Conservation (phyloP, 2,329 filamentous ascomycete species). For the Fusarium haematococcum region DNA sequence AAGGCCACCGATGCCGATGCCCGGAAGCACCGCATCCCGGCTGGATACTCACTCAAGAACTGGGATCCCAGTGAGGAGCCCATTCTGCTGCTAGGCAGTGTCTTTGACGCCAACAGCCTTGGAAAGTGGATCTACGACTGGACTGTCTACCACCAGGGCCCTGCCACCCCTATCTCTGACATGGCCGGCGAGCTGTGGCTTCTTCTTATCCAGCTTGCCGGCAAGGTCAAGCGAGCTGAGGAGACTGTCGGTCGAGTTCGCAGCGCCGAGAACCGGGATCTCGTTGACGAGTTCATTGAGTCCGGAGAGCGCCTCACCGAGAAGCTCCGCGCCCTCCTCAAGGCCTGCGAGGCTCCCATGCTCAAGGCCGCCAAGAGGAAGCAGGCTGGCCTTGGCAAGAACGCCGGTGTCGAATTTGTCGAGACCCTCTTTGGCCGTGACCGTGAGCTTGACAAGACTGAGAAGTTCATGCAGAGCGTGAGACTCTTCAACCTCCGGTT, state of each 20-base stretch:
- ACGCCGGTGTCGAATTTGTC: constrained; percentile 94
- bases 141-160: constrained; percentile 91
- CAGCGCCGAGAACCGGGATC: constrained; percentile 77
- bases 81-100: constrained; percentile 92
- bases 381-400: constrained; percentile 80
- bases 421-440: constrained; percentile 95
- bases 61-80: constrained; percentile 96
- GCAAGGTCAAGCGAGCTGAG: constrained; percentile 92
- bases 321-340: constrained; percentile 87
- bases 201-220: constrained; percentile 90
- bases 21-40: constrained; percentile 78
- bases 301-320: constrained; percentile 88
- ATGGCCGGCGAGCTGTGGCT: constrained; percentile 97
- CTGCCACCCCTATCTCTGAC: constrained; percentile 85
- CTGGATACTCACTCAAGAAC: constrained; percentile 95
- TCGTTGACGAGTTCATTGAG: constrained; percentile 90
- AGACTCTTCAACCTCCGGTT: constrained; percentile 93
- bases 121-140: constrained; percentile 99
- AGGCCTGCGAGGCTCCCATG: constrained; percentile 95
- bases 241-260: constrained; percentile 81
- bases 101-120: constrained; percentile 96
- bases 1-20: constrained; percentile 71
- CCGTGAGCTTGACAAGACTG: constrained; percentile 87
- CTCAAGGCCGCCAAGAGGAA: constrained; percentile 85
- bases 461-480: constrained; percentile 91